phyloP scores from a whole-genome alignment of 2,329 filamentous ascomycete genomes.

The Trichoderma gracile region DNA sequence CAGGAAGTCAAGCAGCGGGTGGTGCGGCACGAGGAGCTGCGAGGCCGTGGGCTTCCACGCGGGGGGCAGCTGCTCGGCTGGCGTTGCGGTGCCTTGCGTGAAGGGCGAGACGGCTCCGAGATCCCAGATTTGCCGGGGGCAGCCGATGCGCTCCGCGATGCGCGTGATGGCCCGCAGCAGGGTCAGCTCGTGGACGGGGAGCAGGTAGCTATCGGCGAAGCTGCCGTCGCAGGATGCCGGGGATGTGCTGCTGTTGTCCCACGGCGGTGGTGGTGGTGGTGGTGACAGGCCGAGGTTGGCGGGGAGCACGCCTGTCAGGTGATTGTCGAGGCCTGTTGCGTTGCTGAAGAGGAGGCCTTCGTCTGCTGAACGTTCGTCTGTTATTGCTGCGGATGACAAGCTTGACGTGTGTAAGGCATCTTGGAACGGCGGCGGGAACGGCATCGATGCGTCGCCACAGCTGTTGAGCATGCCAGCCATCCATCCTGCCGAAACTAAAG shows the following conservation, averaged over 20 bases:
- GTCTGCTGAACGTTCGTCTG: conserved; percentile 9
- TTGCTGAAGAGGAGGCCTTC: conserved; percentile 12
- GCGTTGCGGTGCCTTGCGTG: conserved; percentile 34
- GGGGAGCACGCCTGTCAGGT: conserved; percentile 24
- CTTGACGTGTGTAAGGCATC: conserved; percentile 21
- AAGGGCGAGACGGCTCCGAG: conserved; percentile 52
- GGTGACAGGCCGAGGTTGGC: conserved; percentile 29
- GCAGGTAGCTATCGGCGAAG: conserved; percentile 50
- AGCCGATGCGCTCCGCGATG: conserved; percentile 50
- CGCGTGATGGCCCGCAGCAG: conserved; percentile 50
- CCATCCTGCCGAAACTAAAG: conserved; percentile 32
- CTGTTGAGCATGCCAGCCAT: conserved; percentile 28
- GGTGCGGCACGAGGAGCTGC: conserved; percentile 54
- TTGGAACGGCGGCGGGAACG: conserved; percentile 27
- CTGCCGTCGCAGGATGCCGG: conserved; percentile 30
- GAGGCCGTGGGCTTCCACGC: conserved; percentile 53
- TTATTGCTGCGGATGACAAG: conserved; percentile 18
- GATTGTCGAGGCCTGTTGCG: conserved; percentile 4
- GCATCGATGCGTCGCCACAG: conserved; percentile 12
- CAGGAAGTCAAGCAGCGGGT: conserved; percentile 58
- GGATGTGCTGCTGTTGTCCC: conserved; percentile 27
- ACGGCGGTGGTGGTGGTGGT: conserved; percentile 17
- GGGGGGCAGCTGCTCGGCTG: conserved; percentile 44
- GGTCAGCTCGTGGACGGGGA: conserved; percentile 51
- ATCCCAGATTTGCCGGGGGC: conserved; percentile 47